These are phyloP conservation scores for Fusarium clavum DNA, from an alignment of 2,329 filamentous ascomycete genomes.

Conservation along the genomic window DNA sequence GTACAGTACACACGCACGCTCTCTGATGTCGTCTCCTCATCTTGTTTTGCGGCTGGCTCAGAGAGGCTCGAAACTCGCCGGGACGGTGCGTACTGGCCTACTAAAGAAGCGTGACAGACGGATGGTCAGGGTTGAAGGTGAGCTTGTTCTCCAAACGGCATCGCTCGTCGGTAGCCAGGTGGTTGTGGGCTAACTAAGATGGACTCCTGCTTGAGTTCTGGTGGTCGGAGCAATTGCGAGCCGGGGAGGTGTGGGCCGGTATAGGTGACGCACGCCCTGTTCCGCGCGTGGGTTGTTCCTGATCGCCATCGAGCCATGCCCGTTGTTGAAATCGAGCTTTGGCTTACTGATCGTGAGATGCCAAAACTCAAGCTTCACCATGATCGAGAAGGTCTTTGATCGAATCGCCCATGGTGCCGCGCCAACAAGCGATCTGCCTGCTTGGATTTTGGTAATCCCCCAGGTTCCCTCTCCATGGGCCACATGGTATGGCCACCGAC, in stretches of 20 bases:
- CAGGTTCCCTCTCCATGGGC: slow-evolving; percentile 26
- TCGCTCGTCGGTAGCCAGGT: slow-evolving; percentile 35
- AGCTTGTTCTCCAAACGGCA: slow-evolving; percentile 37
- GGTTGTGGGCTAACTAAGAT: slow-evolving; percentile 34
- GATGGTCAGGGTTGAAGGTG: slow-evolving; percentile 31
- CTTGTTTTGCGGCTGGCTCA: slow-evolving; percentile 10
- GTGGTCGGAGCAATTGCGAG: slow-evolving; percentile 27
- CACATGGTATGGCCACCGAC: slow-evolving; percentile 37
- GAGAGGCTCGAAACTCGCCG: slow-evolving; percentile 31
- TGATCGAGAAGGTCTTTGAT: slow-evolving; percentile 25
- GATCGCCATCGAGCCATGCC: slow-evolving; percentile 46
- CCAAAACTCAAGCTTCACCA: slow-evolving; percentile 34
- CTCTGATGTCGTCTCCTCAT: slow-evolving; percentile 29
- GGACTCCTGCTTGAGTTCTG: slow-evolving; percentile 36
- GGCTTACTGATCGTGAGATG: slow-evolving; percentile 47
- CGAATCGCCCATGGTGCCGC: slow-evolving; percentile 24
- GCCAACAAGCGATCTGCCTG: slow-evolving; percentile 35
- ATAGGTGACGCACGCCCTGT: slow-evolving; percentile 31
- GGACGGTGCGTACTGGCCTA: slow-evolving; percentile 26
- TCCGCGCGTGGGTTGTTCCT: slow-evolving; percentile 41
- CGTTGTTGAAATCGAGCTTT: slow-evolving; percentile 48
- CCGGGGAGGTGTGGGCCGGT: slow-evolving; percentile 29
- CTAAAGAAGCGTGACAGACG: slow-evolving; percentile 33
- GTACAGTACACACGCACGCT: slow-evolving; percentile 5
- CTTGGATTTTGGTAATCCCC: slow-evolving; percentile 24